These are phyloP conservation scores for Aspergillus oerlinghausenensis DNA, from an alignment of 2,329 filamentous ascomycete species.

Conservation along the genomic window DNA sequence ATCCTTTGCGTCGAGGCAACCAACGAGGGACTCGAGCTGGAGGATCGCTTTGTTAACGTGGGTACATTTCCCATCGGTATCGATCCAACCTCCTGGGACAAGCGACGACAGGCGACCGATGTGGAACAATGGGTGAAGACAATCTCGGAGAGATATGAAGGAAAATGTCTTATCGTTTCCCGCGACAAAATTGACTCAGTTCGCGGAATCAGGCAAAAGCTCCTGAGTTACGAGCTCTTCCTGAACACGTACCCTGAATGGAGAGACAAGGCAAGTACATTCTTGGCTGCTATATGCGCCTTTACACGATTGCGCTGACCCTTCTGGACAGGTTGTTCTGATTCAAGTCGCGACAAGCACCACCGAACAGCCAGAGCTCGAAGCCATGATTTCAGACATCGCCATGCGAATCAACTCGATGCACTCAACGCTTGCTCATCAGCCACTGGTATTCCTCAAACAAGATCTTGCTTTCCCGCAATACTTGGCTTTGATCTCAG, in stretches of 20 bases:
- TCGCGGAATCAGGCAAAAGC: constrained; percentile 86
- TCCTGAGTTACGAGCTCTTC: constrained; percentile 88
- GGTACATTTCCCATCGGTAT: constrained; percentile 84
- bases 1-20: constrained; percentile 87
- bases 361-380: constrained; percentile 80
- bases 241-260: constrained; percentile 90
- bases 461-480: constrained; percentile 92
- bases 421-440: constrained; percentile 85
- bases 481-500: constrained; percentile 84
- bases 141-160: constrained; percentile 77
- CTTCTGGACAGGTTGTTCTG: constrained; percentile 61
- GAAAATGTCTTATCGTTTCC: constrained; percentile 85
- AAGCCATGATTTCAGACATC: constrained; percentile 86
- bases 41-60: constrained; percentile 90
- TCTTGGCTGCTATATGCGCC: background rate
- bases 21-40: constrained; percentile 79
- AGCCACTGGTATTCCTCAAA: constrained; percentile 88
- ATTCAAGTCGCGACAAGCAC: constrained; percentile 92
- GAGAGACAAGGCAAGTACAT: constrained; percentile 60
- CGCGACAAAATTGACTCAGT: constrained; percentile 93
- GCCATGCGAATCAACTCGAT: constrained; percentile 90
- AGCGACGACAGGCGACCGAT: constrained; percentile 65
- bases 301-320: background rate
- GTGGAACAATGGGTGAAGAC: constrained; percentile 75
- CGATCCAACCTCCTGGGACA: constrained; percentile 70